A percentile compares a stretch with the other conserved stretches of the same genome.
phyloP scores from a whole-genome alignment of 305 asterid species.

The Fraxinus ornus region DNA sequence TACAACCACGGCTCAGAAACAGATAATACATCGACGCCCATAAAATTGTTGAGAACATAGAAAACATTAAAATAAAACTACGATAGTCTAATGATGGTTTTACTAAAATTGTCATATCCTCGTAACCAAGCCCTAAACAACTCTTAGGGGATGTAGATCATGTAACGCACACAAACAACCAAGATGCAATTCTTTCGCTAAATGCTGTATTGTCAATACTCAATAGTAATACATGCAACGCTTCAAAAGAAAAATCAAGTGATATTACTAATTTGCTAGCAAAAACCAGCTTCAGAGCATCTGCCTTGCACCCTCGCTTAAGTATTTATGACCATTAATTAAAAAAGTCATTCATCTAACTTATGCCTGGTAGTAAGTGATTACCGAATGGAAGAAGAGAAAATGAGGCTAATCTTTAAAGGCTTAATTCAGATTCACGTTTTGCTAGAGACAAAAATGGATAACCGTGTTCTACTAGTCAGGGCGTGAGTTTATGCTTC shows the following conservation, averaged over 20 bases:
- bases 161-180: neutral
- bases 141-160: neutral
- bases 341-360: neutral
- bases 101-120: neutral
- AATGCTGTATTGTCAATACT: neutral
- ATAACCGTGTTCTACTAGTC: neutral
- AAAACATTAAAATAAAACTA: neutral
- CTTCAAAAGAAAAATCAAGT: neutral
- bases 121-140: neutral
- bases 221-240: neutral
- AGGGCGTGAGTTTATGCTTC: neutral
- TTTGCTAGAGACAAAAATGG: neutral
- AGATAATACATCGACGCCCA: neutral
- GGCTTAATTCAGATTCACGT: neutral
- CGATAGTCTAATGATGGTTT: too few species aligned
- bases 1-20: neutral
- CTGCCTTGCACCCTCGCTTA: neutral
- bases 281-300: neutral
- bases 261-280: neutral
- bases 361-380: neutral
- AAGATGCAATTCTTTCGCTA: neutral
- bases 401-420: constrained; percentile 3
- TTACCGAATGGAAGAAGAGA: neutral
- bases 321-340: neutral
- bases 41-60: neutral